Evolutionary conservation across 345 rosid species (phyloP), one percentile per base, ranked within the genome.

Genomic region (Erucastrum elatum): DNA sequence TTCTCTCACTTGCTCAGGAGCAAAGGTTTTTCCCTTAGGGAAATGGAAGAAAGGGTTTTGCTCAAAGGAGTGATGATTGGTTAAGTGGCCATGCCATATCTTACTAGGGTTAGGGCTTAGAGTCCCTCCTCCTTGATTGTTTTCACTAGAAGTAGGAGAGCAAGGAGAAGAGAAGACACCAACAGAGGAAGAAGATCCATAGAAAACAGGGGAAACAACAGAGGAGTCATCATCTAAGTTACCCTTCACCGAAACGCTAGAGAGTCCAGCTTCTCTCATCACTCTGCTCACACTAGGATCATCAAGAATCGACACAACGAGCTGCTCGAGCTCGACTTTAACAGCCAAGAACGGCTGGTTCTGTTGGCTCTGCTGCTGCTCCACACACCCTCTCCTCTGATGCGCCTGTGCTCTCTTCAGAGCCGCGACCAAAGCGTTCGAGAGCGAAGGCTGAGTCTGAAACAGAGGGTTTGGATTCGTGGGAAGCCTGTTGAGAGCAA

Each of bases 131-230:
- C 79, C 70, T 80, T 82, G 87, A 83, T 81, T 88, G 63, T 81
- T 82, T 46, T 87, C 87, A 53, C 75, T 26, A 2, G 82, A 73
- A 79, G 92, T 64, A 68, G 98, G 98, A 78, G 96, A 93, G 60
- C 86, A 84, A 53, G 98, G 98, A 15, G 95, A 94, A 71, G 97
- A 93, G 82, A 91, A 91, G n/a, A 91, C 92, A 5, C 98, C 96
- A 64, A 85, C 90, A 26, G 83, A 70, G 4, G 87, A 81, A 66
- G 87, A 55, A 61, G 81, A 76, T 56, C 81, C 81, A 33, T 89
- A 88, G 15, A 91, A 91, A 29, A 90, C 89, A 70, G 97, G 85
- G 63, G 96, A 86, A 79, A 85, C 78, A 9, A 89, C 85, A 78
- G 86, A 84, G 66, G 81, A 77, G 31, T 81, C 80, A 73, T 89